A percentile compares a stretch with the other conserved stretches of the same genome.
Evolutionary conservation across 495 filamentous ascomycete species (phyloP).

Genomic region (Podospora sp.): DNA sequence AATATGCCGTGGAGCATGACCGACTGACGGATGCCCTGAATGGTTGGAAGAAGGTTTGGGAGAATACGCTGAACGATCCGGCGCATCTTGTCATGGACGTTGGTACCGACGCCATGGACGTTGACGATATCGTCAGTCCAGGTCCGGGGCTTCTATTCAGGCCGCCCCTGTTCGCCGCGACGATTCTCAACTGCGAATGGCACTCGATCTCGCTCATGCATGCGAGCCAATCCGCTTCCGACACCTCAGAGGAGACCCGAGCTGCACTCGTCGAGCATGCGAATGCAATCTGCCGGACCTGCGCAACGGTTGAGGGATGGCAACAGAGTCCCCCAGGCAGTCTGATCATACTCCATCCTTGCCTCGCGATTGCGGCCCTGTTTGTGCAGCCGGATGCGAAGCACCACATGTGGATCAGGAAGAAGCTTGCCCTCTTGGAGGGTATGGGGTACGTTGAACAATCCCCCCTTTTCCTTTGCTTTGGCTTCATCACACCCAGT

Average conservation of each 20-base stretch:
- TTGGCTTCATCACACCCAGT: neutral
- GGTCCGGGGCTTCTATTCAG: constrained; percentile 65
- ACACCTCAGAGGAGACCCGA: constrained; percentile 52
- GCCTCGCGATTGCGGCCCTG: constrained; percentile 72
- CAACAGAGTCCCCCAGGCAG: constrained; percentile 69
- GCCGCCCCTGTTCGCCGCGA: constrained; percentile 68
- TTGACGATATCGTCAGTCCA: constrained; percentile 72
- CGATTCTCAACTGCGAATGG: constrained; percentile 76
- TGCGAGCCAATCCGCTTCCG: constrained; percentile 66
- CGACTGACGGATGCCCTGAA: constrained; percentile 56
- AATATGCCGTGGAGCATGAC: constrained; percentile 66
- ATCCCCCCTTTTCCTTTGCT: neutral
- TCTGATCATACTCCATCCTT: constrained; percentile 72
- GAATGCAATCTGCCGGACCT: constrained; percentile 70
- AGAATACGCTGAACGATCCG: constrained; percentile 59
- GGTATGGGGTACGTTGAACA: constrained; percentile 69
- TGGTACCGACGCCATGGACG: constrained; percentile 50
- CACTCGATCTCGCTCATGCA: constrained; percentile 79
- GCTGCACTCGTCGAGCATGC: constrained; percentile 62
- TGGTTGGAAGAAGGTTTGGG: constrained; percentile 59
- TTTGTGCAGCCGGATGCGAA: constrained; percentile 73
- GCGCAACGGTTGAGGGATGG: constrained; percentile 75
- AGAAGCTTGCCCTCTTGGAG: constrained; percentile 79
- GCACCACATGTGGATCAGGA: constrained; percentile 81
- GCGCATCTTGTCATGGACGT: constrained; percentile 63